phyloP scores from a whole-genome alignment of 2,329 filamentous ascomycete species.

The Neofusicoccum kwambonambiense region DNA sequence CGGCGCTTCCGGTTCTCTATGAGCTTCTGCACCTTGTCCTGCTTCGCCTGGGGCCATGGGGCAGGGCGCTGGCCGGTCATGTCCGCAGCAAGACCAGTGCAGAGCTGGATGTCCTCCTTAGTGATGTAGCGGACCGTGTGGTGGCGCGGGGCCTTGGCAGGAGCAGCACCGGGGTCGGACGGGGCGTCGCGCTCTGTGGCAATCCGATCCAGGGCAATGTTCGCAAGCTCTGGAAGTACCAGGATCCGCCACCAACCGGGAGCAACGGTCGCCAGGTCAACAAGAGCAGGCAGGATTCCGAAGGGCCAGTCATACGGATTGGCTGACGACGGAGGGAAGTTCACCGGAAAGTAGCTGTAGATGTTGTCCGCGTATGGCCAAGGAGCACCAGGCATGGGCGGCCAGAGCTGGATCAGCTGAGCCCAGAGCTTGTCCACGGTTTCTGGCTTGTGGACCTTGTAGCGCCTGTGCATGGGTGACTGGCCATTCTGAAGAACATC shows the following conservation, averaged over 20 bases:
- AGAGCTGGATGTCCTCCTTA: no score
- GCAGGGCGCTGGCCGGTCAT: no score
- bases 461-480: no score
- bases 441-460: no score
- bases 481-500: no score
- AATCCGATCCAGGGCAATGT: not conserved
- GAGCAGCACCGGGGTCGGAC: not conserved
- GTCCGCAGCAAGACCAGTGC: no score
- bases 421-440: not conserved
- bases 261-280: not conserved
- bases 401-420: not conserved
- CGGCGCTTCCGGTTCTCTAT: no score
- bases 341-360: not conserved
- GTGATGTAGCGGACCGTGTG: no score
- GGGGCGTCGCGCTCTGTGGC: not conserved
- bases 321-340: not conserved
- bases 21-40: no score
- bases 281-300: not conserved
- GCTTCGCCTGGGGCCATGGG: no score
- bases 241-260: not conserved
- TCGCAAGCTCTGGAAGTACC: not conserved
- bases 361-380: not conserved
- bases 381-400: not conserved
- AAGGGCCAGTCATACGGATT: not conserved
- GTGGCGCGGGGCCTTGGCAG: conserved; percentile 16